Conservation (phyloP, 2,329 filamentous ascomycete species). For the Curvularia sp. region DNA sequence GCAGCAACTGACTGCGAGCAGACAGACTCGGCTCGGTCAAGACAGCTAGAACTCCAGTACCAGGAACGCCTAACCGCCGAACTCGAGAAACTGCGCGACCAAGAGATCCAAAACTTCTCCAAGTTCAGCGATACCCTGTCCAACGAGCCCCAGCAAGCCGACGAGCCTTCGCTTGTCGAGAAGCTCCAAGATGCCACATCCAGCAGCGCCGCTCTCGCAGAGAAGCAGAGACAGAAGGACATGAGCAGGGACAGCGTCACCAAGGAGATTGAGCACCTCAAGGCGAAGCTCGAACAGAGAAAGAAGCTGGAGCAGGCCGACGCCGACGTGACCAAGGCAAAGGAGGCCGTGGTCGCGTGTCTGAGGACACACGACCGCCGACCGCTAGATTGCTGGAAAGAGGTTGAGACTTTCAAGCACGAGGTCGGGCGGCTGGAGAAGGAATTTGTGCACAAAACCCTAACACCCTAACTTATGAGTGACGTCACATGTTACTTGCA, state of each 20-base stretch:
- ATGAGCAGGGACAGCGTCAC: slow-evolving; percentile 62
- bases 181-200: slow-evolving; percentile 49
- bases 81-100: slow-evolving; percentile 77
- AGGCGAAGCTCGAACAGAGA: slow-evolving; percentile 58
- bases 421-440: slow-evolving; percentile 88
- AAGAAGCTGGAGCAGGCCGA: slow-evolving; percentile 71
- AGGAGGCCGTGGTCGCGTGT: slow-evolving; percentile 78
- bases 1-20: slow-evolving; percentile 50
- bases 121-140: slow-evolving; percentile 71
- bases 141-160: slow-evolving; percentile 50
- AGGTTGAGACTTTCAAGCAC: slow-evolving; percentile 88
- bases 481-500: not conserved
- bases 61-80: slow-evolving; percentile 86
- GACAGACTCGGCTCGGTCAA: slow-evolving; percentile 88
- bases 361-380: slow-evolving; percentile 83
- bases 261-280: slow-evolving; percentile 65
- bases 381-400: slow-evolving; percentile 92
- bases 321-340: slow-evolving; percentile 74
- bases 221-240: slow-evolving; percentile 55
- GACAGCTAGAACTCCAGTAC: slow-evolving; percentile 83
- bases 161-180: slow-evolving; percentile 46
- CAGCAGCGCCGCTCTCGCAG: slow-evolving; percentile 46
- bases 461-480: slow-evolving; percentile 53
- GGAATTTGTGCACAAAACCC: slow-evolving; percentile 83
- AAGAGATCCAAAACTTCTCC: slow-evolving; percentile 73